Evolutionary conservation across 768 basidiomycete species (phyloP).

Genomic region (Suillus lakei): DNA sequence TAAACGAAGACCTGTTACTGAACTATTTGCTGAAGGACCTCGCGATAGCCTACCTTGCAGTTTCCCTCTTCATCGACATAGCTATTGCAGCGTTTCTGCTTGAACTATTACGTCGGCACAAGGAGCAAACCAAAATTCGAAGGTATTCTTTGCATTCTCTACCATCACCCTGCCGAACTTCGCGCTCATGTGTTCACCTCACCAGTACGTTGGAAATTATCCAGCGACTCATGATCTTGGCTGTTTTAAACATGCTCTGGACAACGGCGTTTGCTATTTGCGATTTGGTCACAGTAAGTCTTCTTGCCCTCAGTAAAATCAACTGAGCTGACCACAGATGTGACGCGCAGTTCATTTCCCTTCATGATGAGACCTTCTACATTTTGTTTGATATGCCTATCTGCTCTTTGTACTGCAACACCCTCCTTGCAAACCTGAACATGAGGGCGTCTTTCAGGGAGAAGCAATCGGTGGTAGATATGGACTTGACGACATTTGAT

Average conservation of each 20-base stretch:
- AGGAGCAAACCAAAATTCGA: not conserved
- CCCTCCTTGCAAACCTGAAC: constrained; percentile 27
- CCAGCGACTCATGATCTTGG: not conserved
- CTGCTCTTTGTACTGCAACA: constrained; percentile 26
- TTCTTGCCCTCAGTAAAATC: not conserved
- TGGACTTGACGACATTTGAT: not conserved
- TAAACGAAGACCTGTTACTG: not conserved
- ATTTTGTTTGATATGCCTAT: constrained; percentile 19
- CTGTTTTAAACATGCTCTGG: not conserved
- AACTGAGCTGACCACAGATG: not conserved
- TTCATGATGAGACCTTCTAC: not conserved
- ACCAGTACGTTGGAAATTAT: not conserved
- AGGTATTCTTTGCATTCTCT: not conserved
- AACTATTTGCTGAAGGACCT: not conserved
- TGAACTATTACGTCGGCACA: not conserved
- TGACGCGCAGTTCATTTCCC: not conserved
- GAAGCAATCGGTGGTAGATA: not conserved
- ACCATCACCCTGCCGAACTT: not conserved
- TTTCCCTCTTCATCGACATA: not conserved
- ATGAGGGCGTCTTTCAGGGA: constrained; percentile 6
- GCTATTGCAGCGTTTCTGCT: not conserved
- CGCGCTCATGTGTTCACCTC: not conserved
- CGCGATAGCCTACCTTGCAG: not conserved
- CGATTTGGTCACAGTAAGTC: not conserved
- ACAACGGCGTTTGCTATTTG: not conserved